Base-by-base conservation (phyloP, 768 basidiomycete genomes). In the Daedaleopsis nitida region DNA sequence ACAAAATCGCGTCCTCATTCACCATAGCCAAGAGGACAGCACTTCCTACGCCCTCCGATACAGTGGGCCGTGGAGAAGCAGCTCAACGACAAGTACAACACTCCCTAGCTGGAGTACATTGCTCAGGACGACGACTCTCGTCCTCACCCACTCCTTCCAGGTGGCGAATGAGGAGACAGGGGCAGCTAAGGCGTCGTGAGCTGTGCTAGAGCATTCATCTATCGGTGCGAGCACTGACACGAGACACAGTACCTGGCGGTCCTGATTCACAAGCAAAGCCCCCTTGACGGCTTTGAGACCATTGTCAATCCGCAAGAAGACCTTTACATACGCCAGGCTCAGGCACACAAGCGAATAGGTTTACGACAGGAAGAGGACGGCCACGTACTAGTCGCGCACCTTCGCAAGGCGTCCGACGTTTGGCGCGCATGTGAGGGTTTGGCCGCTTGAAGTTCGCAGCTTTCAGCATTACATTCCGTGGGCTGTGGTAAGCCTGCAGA, bases 271-370 rank as follows among this genome's bases (percentile, higher is more conserved):
- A 82, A 86, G 69, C 78, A 85, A 66, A 75, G 74, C 17, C 70
- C 80, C 17, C 73, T 76, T 19, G 77, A 85, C 21, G 86, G 86
- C 24, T 74, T 84, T 65, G 73, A 80, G 63, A 74, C 77, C 6
- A 60, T 86, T 16, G 75, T 73, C 5, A 75, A 86, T 60, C 87
- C 88, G 13, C 77, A 82, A 70, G 84, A 88, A n/a, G n/a, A n/a
- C n/a, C n/a, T n/a, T n/a, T n/a, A n/a, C n/a, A n/a, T n/a, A n/a
- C n/a, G n/a, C n/a, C n/a, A n/a, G n/a, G n/a, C n/a, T n/a, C n/a
- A n/a, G n/a, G n/a, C n/a, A n/a, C n/a, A n/a, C n/a, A n/a, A n/a
- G n/a, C n/a, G n/a, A n/a, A n/a, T n/a, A n/a, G n/a, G n/a, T n/a
- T n/a, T n/a, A n/a, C n/a, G n/a, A n/a, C n/a, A n/a, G n/a, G n/a